phyloP scores from a whole-genome alignment of 768 basidiomycete genomes.

The Tulasnella sp. region DNA sequence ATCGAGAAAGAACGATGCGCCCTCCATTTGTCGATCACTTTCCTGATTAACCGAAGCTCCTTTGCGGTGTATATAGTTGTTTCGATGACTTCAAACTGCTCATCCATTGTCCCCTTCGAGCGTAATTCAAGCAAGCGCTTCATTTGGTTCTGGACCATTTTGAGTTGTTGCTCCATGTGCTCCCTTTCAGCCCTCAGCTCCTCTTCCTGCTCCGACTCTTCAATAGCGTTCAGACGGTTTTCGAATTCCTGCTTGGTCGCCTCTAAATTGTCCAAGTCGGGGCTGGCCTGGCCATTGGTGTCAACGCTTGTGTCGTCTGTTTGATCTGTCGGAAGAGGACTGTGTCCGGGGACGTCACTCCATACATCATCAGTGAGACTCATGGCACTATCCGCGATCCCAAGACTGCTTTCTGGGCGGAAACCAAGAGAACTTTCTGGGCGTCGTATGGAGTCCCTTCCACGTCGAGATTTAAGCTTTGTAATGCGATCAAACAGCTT shows the following conservation, averaged over 20 bases:
- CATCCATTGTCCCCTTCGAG: constrained; percentile 62
- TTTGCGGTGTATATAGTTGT: constrained; percentile 76
- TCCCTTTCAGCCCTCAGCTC: constrained; percentile 86
- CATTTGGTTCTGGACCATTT: constrained; percentile 75
- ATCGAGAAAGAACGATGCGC: constrained; percentile 81
- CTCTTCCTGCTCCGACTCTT: constrained; percentile 60
- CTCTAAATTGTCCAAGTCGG: constrained; percentile 65
- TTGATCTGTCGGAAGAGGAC: constrained; percentile 66
- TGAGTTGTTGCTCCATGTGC: constrained; percentile 87
- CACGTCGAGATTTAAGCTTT: constrained; percentile 79
- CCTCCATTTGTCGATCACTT: constrained; percentile 81
- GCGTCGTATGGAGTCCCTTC: constrained; percentile 39
- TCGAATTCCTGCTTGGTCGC: constrained; percentile 48
- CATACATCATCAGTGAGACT: constrained; percentile 83
- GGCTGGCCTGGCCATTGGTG: constrained; percentile 55
- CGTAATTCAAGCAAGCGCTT: constrained; percentile 71
- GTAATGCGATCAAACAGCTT: constrained; percentile 92
- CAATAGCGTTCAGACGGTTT: constrained; percentile 55
- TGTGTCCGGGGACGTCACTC: constrained; percentile 77
- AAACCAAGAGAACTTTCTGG: constrained; percentile 58
- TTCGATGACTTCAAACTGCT: constrained; percentile 64
- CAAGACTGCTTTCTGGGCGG: constrained; percentile 70
- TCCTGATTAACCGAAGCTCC: constrained; percentile 76
- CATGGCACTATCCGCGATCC: constrained; percentile 46
- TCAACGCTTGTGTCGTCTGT: constrained; percentile 89